These are phyloP conservation scores for Pseudomonodictys pantanalensis DNA, from an alignment of 495 filamentous ascomycete genomes.

Conservation along the genomic window DNA sequence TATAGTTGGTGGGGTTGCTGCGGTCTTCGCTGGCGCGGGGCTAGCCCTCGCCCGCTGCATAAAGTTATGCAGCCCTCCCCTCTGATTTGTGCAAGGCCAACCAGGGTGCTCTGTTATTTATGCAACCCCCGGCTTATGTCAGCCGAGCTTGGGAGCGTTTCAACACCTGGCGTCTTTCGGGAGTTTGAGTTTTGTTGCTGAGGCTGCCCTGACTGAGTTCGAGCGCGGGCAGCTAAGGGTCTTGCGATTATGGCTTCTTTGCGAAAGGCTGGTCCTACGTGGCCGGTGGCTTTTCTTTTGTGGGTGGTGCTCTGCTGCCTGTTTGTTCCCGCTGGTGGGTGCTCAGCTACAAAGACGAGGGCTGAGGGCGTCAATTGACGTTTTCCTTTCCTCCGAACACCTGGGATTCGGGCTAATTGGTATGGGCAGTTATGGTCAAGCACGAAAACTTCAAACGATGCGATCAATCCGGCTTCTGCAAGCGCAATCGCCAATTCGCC, in stretches of 20 bases:
- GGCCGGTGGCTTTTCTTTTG: constrained; percentile 33
- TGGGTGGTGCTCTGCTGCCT: constrained; percentile 30
- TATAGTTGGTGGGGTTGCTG: constrained; percentile 16
- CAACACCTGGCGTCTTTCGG: background rate
- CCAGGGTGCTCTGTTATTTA: background rate
- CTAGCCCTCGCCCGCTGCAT: background rate
- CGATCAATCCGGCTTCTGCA: constrained; percentile 91
- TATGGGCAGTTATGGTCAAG: constrained; percentile 70
- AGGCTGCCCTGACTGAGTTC: background rate
- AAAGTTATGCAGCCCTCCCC: background rate
- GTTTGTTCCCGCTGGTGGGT: constrained; percentile 38
- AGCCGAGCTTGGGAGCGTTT: background rate
- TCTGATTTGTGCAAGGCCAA: background rate
- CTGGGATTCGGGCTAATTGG: background rate
- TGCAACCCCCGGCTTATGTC: no score
- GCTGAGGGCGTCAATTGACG: background rate
- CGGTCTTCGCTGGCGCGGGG: background rate
- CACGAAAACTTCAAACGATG: constrained; percentile 96
- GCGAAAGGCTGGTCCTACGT: constrained; percentile 12
- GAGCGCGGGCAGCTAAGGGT: constrained; percentile 9
- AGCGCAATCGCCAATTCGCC: constrained; percentile 85
- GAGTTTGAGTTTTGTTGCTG: background rate
- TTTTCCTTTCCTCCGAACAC: background rate
- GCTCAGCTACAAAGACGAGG: constrained; percentile 8
- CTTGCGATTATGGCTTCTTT: constrained; percentile 10